phyloP scores from a whole-genome alignment of 2,329 filamentous ascomycete species.

The Aspergillus transmontanensis region DNA sequence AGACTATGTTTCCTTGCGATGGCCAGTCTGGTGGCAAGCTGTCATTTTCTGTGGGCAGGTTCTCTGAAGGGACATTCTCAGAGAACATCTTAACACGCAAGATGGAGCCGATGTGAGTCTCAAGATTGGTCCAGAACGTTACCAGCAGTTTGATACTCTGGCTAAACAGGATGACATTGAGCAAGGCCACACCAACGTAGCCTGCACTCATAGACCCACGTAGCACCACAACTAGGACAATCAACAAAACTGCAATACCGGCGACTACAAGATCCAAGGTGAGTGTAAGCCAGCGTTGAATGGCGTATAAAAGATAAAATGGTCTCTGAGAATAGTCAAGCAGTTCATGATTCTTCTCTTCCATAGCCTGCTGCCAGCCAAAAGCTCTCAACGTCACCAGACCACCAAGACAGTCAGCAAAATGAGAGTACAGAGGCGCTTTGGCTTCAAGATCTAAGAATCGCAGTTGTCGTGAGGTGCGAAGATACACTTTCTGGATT shows the following conservation, averaged over 20 bases:
- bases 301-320: conserved; percentile 59
- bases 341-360: conserved; percentile 49
- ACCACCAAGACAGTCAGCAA: conserved; percentile 59
- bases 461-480: conserved; percentile 62
- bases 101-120: conserved; percentile 61
- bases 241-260: conserved; percentile 50
- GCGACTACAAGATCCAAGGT: conserved; percentile 55
- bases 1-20: conserved; percentile 44
- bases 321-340: conserved; percentile 59
- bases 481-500: conserved; percentile 61
- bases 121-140: conserved; percentile 58
- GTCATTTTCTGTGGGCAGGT: conserved; percentile 44
- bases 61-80: conserved; percentile 47
- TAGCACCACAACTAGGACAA: conserved; percentile 52
- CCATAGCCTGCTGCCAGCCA: conserved; percentile 52
- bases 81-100: conserved; percentile 58
- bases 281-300: conserved; percentile 61
- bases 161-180: conserved; percentile 58
- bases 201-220: conserved; percentile 49
- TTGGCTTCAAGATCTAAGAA: conserved; percentile 65
- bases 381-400: conserved; percentile 60
- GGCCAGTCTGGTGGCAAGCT: conserved; percentile 48
- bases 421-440: conserved; percentile 60
- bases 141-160: conserved; percentile 55
- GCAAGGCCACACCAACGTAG: conserved; percentile 55